A percentile compares a stretch with the other conserved stretches of the same genome.
phyloP scores from a whole-genome alignment of 169 alveolate genomes.

The Plasmodium billcollinsi region DNA sequence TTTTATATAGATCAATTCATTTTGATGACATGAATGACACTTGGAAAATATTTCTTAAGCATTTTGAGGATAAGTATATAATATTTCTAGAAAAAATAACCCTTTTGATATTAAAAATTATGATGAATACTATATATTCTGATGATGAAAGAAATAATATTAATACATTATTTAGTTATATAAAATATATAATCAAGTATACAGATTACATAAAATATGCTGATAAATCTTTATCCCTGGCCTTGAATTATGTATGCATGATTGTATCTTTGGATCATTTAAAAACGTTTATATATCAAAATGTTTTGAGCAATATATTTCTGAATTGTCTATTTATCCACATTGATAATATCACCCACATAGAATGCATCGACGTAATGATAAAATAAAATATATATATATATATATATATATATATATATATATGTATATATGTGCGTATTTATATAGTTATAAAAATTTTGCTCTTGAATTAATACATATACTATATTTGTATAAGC shows the following conservation, averaged over 20 bases:
- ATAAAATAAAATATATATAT: neutral
- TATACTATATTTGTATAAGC: neutral
- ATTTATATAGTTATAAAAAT: neutral
- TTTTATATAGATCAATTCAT: slow-evolving; percentile 62
- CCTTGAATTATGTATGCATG: slow-evolving; percentile 52
- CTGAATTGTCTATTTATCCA: slow-evolving; percentile 40
- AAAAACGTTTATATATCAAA: slow-evolving; percentile 55
- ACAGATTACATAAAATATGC: slow-evolving; percentile 55
- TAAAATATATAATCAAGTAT: slow-evolving; percentile 36
- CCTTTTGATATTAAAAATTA: slow-evolving; percentile 46
- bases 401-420: neutral
- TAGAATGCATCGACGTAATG: slow-evolving; percentile 61
- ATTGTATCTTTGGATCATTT: slow-evolving; percentile 39
- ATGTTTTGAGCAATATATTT: slow-evolving; percentile 44
- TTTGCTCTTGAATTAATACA: no score
- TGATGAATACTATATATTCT: slow-evolving; percentile 39
- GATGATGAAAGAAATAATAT: slow-evolving; percentile 44
- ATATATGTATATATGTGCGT: neutral
- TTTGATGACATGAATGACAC: slow-evolving; percentile 69
- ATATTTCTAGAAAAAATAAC: slow-evolving; percentile 60
- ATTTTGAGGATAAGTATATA: slow-evolving; percentile 58
- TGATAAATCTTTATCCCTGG: slow-evolving; percentile 47
- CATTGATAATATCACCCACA: slow-evolving; percentile 47
- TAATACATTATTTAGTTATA: slow-evolving; percentile 30
- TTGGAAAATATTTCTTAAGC: slow-evolving; percentile 40